Evolutionary conservation across 2,329 filamentous ascomycete species (phyloP), one percentile per base, ranked within the genome.

Genomic region (Penicillium sp.): DNA sequence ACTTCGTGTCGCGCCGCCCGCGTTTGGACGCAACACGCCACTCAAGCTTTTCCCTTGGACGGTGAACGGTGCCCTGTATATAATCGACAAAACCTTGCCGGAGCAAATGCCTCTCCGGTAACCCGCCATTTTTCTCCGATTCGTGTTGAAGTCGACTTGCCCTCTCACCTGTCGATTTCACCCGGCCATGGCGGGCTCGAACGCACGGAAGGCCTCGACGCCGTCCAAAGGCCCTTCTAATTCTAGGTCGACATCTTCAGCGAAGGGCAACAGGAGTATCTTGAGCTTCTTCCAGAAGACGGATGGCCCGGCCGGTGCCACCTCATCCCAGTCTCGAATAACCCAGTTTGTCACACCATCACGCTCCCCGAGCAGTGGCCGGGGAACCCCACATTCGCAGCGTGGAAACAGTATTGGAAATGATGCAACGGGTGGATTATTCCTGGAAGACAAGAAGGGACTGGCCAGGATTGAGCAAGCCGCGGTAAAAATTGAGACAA

Each of bases 261-360:
- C 39, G 3, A 69, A 65, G 46, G 52, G 54, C 29, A 87, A 87
- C 57, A 74, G 75, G 6, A 88, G 82, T 52, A 88, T 89, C 26
- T 69, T 88, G 11, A 87, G 69, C 52, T 89, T 88, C 65, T 89
- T 89, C 63, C 82, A 86, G 60, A 89, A 87, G 61, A 74, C 79
- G 0, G 77, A 80, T 31, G 77, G 78, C 10, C 68, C 69, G 0
- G 67, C 42, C 71, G 77, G 46, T 76, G 84, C 51, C 72, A 63
- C 54, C 6, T 64, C 60, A 23, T 64, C 56, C 20, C 69, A 82
- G 46, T 72, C 74, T 16, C 74, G 86, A 8, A 85, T 87, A 46
- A 66, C 74, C 3, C 67, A 72, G 20, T 70, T 67, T 49, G 55
- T 66, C 20, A 53, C 51, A 13, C 47, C 50, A 4, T 50, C 54